These are phyloP conservation scores for Thielaviopsis ethacetica DNA, from an alignment of 2,329 filamentous ascomycete genomes.

Conservation along the genomic window DNA sequence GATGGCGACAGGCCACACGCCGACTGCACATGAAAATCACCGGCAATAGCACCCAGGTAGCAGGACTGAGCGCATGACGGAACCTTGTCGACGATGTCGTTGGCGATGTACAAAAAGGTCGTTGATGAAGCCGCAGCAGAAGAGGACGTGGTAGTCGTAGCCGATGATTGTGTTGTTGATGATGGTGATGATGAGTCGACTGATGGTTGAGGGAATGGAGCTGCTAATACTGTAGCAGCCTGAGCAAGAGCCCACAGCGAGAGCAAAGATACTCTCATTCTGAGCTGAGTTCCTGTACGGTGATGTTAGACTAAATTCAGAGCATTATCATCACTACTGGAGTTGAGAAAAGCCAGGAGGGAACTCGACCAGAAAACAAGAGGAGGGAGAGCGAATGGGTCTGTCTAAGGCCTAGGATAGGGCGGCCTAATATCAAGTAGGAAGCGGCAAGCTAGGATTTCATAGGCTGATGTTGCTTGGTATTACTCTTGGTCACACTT, in stretches of 20 bases:
- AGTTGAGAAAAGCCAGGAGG: background rate
- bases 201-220: background rate
- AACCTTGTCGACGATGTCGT: slow-evolving; percentile 3
- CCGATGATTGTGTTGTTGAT: background rate
- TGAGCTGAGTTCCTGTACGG: background rate
- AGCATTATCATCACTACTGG: background rate
- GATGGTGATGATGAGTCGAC: background rate
- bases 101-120: background rate
- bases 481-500: background rate
- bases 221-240: background rate
- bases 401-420: background rate
- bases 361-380: background rate
- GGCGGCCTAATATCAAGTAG: background rate
- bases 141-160: background rate
- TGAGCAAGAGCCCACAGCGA: background rate
- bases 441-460: background rate
- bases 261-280: background rate
- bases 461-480: background rate
- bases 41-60: slow-evolving; percentile 1
- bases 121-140: background rate
- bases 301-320: background rate
- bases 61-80: slow-evolving; percentile 3
- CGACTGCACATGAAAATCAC: background rate
- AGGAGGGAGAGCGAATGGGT: background rate
- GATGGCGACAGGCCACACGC: slow-evolving; percentile 2